Percentiles rank a stretch among this genome's conserved stretches.
Conservation (phyloP, 352 stramenopile genomes). For the Paralagenidium karlingii region DNA sequence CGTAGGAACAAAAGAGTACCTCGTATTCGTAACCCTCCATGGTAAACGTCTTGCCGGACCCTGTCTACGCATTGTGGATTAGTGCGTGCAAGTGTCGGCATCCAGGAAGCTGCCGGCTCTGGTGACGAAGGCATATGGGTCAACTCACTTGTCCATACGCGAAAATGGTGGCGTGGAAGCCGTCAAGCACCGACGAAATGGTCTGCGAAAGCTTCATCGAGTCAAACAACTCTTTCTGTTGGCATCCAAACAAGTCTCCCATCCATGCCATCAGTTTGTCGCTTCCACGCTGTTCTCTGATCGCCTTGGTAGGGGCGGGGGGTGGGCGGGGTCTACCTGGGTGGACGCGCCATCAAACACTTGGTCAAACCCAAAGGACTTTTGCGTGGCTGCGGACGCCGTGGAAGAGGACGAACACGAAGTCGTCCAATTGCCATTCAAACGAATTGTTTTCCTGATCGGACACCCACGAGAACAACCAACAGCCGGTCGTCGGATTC, state of each 20-base stretch:
- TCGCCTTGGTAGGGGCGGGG: no score
- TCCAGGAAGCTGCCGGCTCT: no score
- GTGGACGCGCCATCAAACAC: constrained; percentile 21
- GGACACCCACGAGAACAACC: no score
- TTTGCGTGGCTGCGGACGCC: constrained; percentile 6
- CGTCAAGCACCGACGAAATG: constrained; percentile 17
- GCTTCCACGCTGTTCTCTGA: no score
- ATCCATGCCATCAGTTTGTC: no score
- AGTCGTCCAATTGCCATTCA: neutral
- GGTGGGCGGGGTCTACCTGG: no score
- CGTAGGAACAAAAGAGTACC: no score
- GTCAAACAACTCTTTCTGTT: constrained; percentile 21
- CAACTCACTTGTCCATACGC: constrained; percentile 38
- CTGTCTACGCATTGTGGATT: constrained; percentile 17
- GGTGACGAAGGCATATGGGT: no score
- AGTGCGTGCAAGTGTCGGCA: no score
- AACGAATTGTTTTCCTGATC: no score
- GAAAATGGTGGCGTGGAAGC: constrained; percentile 38
- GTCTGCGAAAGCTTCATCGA: constrained; percentile 18
- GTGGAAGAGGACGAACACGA: constrained; percentile 9
- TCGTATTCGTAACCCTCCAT: constrained; percentile 56
- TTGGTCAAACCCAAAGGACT: constrained; percentile 37
- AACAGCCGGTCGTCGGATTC: no score
- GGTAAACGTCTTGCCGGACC: constrained; percentile 44
- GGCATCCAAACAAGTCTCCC: no score